Conservation (phyloP, 2,329 filamentous ascomycete genomes). For the Coleophoma crateriformis region DNA sequence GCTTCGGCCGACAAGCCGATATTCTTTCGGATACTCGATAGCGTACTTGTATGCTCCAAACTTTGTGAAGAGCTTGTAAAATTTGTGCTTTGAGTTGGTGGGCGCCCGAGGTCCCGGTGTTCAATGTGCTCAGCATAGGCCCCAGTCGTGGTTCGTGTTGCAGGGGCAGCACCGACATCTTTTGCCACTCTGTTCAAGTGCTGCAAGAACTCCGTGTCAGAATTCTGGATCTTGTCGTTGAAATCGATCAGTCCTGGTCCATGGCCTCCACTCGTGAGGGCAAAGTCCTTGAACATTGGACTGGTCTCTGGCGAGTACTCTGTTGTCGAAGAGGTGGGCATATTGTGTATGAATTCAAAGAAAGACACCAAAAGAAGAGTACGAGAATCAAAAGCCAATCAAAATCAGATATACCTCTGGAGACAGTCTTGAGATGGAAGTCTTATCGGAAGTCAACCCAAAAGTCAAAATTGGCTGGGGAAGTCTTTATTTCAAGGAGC, state of each 20-base stretch:
- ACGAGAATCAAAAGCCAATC: neutral
- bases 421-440: too few species aligned
- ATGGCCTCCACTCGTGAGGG: constrained; percentile 3
- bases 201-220: constrained; percentile 7
- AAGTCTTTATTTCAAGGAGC: too few species aligned
- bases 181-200: constrained; percentile 11
- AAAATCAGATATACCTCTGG: too few species aligned
- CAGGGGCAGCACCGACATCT: constrained; percentile 9
- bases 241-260: constrained; percentile 13
- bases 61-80: constrained; percentile 1
- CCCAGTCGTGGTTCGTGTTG: constrained; percentile 4
- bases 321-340: constrained; percentile 1
- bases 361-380: neutral
- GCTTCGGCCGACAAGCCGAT: constrained; percentile 13
- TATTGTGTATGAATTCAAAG: neutral
- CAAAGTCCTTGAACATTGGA: constrained; percentile 8
- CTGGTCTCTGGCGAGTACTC: constrained; percentile 7
- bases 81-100: constrained; percentile 1
- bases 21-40: constrained; percentile 11
- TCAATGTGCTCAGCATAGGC: constrained; percentile 8
- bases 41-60: constrained; percentile 7
- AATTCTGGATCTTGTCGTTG: constrained; percentile 12
- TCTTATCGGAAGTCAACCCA: too few species aligned
- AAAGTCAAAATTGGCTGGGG: too few species aligned
- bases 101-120: constrained; percentile 2